Conservation (phyloP, 1,139 yeast species). For the Komagataea norvegica region DNA sequence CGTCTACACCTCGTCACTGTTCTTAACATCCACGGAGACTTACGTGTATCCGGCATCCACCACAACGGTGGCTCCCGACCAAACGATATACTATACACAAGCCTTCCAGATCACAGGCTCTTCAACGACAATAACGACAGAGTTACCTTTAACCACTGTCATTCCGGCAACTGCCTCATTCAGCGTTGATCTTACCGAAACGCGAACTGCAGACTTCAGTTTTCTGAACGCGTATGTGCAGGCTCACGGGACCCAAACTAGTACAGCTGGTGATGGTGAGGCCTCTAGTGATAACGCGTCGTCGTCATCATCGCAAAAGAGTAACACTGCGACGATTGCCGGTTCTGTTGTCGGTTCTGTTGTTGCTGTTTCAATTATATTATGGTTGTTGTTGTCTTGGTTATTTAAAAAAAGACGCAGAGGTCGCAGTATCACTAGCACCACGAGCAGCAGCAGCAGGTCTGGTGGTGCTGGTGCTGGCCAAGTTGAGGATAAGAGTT, state of each 20-base stretch:
- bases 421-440: constrained; percentile 1
- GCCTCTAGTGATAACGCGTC: too few species aligned
- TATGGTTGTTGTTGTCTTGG: constrained; percentile 20
- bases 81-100: constrained; percentile 33
- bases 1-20: background rate
- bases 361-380: constrained; percentile 32
- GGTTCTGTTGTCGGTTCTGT: constrained; percentile 43
- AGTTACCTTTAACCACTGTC: constrained; percentile 31
- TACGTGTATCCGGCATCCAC: constrained; percentile 1
- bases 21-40: background rate
- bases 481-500: constrained; percentile 16
- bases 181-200: constrained; percentile 25
- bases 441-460: too few species aligned
- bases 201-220: constrained; percentile 31
- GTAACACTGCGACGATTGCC: constrained; percentile 34
- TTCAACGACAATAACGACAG: constrained; percentile 35
- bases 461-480: too few species aligned
- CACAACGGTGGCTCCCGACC: constrained; percentile 3
- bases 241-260: too few species aligned
- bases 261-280: too few species aligned
- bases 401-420: constrained; percentile 18
- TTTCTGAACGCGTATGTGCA: constrained; percentile 16
- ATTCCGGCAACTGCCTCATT: constrained; percentile 25
- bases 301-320: too few species aligned
- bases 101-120: constrained; percentile 37